Base-by-base conservation (phyloP, 225 moss, liverwort and hornwort species). In the Pseudoscleropodium purum region DNA sequence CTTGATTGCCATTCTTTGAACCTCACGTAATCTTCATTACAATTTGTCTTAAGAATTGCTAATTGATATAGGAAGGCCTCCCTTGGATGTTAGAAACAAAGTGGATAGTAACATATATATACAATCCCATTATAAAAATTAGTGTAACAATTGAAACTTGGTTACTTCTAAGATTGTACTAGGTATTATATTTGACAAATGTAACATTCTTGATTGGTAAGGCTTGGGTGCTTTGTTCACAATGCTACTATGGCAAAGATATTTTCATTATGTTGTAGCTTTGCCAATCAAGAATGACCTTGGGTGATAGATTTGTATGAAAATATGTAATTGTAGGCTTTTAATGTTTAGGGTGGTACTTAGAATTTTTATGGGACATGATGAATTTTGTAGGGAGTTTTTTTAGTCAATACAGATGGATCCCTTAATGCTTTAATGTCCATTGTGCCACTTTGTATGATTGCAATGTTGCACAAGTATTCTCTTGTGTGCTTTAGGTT, bases 281-380 rank as follows among this genome's bases (percentile, higher is more conserved):
- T 73, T 10, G 5, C 29, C 43, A 43, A 73, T 73, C 13, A 43
- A n/a, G 9, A 21, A 41, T 15, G 72, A 41, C 37, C 15, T 43
- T 43, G 1, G 17, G 10, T 74, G 29, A 45, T 43, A 73, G 4
- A 0, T 74, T 29, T 74, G 15, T 73, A 43, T 73, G 29, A 43
- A 43, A 43, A 73, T 0, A 0, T 5, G 17, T 73, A 17, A 43
- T 73, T 43, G 10, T 0, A 43, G 0, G 73, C 27, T 43, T 17
- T 45, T 3, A 43, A 73, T 43, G 29, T 45, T 17, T 74, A 45
- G 29, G 45, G 17, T 74, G 27, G 16, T 73, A 6, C 6, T 43
- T 73, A 27, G 16, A 73, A 73, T 43, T 73, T 73, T 27, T 9
- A 16, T 41, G 6, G 16, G 43, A 41, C 17, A 29, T 73, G 9